Evolutionary conservation across 148 eudicot species (phyloP).

Genomic region (Mesembryanthemum crystallinum): DNA sequence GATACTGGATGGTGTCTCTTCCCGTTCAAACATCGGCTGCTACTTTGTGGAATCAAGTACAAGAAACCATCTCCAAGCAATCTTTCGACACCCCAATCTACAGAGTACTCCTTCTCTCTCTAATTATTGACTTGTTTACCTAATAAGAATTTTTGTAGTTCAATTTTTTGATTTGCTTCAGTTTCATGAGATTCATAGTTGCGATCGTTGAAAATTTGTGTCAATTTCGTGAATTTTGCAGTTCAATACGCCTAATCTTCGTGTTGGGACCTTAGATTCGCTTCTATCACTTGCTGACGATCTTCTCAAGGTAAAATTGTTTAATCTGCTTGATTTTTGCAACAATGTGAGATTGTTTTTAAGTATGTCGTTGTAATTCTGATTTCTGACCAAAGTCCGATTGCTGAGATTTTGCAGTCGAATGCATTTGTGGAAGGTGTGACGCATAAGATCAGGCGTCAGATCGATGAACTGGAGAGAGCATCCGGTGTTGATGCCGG

Average conservation of each 20-base stretch:
- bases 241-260: constrained; percentile 97
- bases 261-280: constrained; percentile 90
- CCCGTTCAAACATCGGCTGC: constrained; percentile 61
- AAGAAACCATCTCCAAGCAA: constrained; percentile 80
- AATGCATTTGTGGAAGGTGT: constrained; percentile 78
- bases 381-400: not conserved
- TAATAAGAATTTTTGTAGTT: not conserved
- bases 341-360: constrained; percentile 5
- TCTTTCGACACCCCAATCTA: constrained; percentile 85
- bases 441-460: constrained; percentile 93
- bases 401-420: constrained; percentile 40
- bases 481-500: constrained; percentile 69
- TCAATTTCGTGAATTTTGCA: constrained; percentile 35
- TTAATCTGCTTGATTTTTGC: not conserved
- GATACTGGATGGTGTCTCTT: constrained; percentile 91
- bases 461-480: constrained; percentile 93
- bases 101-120: constrained; percentile 40
- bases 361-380: not conserved
- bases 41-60: constrained; percentile 68
- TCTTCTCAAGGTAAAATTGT: constrained; percentile 57
- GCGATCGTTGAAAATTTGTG: not conserved
- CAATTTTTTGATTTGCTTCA: not conserved
- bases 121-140: not conserved
- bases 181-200: not conserved
- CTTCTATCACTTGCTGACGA: constrained; percentile 85